Percentiles rank a stretch among this genome's conserved stretches.
Evolutionary conservation across 2,329 filamentous ascomycete genomes (phyloP).

Genomic region (Westerdykella aurantiaca): DNA sequence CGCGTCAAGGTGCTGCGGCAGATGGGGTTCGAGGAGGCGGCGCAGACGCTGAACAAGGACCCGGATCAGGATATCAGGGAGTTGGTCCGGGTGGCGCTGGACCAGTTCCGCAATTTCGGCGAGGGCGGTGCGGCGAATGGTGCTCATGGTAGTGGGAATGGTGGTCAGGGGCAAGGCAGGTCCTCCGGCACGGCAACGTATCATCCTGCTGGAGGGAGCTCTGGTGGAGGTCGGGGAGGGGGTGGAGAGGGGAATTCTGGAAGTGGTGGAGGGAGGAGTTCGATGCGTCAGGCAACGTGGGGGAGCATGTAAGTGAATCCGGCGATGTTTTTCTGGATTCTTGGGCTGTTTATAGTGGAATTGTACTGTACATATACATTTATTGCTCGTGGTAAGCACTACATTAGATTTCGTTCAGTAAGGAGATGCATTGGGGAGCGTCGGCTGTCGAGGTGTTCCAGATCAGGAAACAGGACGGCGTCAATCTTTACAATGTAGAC

Average conservation of each 20-base stretch:
- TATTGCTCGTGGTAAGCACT: too few relatives aligned
- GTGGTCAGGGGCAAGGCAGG: not conserved
- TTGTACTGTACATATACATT: too few relatives aligned
- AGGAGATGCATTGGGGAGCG: not conserved
- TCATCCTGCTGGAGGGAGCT: not conserved
- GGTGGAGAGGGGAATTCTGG: not conserved
- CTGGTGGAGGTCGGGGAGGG: not conserved
- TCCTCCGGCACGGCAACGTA: too few relatives aligned
- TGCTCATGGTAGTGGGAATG: too few relatives aligned
- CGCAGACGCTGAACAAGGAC: slow-evolving; percentile 61
- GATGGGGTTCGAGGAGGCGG: slow-evolving; percentile 63
- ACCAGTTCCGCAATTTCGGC: slow-evolving; percentile 44
- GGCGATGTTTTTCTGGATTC: too few relatives aligned
- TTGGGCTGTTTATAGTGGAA: too few relatives aligned
- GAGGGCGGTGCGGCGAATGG: slow-evolving; percentile 12
- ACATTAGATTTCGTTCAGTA: too few relatives aligned
- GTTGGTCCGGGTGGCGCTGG: slow-evolving; percentile 71
- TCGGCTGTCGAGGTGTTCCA: not conserved
- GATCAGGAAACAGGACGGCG: too few relatives aligned
- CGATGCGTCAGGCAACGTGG: too few relatives aligned
- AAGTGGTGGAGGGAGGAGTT: not conserved
- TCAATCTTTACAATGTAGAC: too few relatives aligned
- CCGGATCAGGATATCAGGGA: slow-evolving; percentile 74
- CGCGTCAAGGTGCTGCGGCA: slow-evolving; percentile 64
- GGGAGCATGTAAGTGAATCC: not conserved